Evolutionary conservation across 139 green algal genomes (phyloP).

Genomic region (Chlorella sorokiniana): DNA sequence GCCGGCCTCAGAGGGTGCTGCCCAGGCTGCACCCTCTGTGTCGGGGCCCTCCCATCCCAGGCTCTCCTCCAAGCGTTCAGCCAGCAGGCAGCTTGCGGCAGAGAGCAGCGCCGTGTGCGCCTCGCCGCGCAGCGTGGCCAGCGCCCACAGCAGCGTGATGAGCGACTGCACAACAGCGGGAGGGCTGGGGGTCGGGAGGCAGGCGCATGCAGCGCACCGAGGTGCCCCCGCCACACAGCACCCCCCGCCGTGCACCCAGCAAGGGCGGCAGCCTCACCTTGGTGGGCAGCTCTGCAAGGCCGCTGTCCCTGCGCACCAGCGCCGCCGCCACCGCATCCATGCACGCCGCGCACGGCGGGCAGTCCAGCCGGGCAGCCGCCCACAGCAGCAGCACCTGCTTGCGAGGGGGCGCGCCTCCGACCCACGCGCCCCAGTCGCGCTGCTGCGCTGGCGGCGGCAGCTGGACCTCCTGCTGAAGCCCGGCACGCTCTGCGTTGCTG

Average conservation of each 20-base stretch:
- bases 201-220: neutral
- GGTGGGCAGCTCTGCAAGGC: neutral
- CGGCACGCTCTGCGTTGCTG: neutral
- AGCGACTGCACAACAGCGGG: constrained; percentile 8
- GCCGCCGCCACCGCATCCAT: neutral
- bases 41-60: neutral
- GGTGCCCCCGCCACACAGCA: neutral
- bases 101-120: neutral
- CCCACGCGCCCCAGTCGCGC: constrained; percentile 25
- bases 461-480: neutral
- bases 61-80: neutral
- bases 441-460: neutral
- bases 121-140: constrained; percentile 11
- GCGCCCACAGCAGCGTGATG: constrained; percentile 25
- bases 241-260: neutral
- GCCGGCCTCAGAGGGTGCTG: neutral
- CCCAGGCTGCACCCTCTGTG: no score
- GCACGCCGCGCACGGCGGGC: neutral
- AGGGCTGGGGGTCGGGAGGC: neutral
- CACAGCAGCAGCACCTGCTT: constrained; percentile 12
- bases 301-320: neutral
- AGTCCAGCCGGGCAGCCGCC: neutral
- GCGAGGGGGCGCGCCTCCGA: neutral
- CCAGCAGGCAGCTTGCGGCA: neutral
- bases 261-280: neutral